Evolutionary conservation across 2,329 filamentous ascomycete species (phyloP).

Genomic region (Graphilbum ipis-grandicollis): DNA sequence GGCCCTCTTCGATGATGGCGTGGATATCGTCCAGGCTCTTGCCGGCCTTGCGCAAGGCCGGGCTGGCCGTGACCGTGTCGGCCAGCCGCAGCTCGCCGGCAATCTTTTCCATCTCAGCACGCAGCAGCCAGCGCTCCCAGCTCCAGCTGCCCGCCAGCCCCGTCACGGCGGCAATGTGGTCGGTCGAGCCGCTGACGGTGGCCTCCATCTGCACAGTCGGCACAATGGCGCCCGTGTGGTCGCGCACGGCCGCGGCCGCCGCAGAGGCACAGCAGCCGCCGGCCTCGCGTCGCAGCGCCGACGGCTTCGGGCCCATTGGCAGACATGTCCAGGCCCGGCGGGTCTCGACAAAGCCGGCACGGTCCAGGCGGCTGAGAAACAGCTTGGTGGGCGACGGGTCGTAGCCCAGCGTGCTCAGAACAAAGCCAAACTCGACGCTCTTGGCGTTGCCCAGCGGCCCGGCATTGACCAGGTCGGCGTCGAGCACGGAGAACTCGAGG

Average conservation of each 20-base stretch:
- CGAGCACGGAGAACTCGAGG: constrained; percentile 77
- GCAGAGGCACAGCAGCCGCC: too few species aligned
- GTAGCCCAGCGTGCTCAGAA: constrained; percentile 76
- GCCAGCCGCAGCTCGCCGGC: constrained; percentile 46
- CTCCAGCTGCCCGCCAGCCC: constrained; percentile 74
- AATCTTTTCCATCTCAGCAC: constrained; percentile 65
- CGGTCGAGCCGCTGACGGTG: constrained; percentile 48
- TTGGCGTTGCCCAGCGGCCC: constrained; percentile 66
- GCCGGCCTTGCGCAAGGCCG: constrained; percentile 36
- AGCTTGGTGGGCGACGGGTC: constrained; percentile 69
- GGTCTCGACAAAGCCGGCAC: constrained; percentile 61
- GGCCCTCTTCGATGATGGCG: constrained; percentile 45
- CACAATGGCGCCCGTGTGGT: constrained; percentile 20
- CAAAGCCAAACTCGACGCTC: constrained; percentile 81
- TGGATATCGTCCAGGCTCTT: constrained; percentile 43
- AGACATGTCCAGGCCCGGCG: constrained; percentile 80
- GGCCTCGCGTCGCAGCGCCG: too few species aligned
- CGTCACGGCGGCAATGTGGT: constrained; percentile 55
- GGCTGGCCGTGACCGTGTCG: constrained; percentile 32
- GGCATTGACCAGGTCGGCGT: constrained; percentile 76
- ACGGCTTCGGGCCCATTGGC: constrained; percentile 48
- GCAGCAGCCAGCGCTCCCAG: constrained; percentile 94
- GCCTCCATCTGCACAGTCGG: constrained; percentile 40
- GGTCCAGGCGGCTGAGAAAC: constrained; percentile 58
- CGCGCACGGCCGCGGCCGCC: constrained; percentile 16